A percentile compares a stretch with the other conserved stretches of the same genome.
These are phyloP conservation scores for Ustilago curta DNA, from an alignment of 1,284 basidiomycete species.

Conservation along the genomic window DNA sequence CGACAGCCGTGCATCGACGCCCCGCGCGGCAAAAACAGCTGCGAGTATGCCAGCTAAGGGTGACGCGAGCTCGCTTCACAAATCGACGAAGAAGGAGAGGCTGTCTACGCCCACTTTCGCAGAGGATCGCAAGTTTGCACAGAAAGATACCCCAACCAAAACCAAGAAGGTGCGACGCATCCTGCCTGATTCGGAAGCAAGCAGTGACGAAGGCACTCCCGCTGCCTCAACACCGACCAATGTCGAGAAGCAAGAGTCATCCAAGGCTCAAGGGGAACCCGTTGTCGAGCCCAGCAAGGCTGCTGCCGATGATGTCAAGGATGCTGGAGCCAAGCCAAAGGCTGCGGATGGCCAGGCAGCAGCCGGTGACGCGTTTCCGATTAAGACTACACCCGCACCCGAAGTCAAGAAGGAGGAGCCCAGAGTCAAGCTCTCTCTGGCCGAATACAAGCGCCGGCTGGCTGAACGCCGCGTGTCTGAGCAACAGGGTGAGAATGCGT, in stretches of 20 bases:
- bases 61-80: slow-evolving; percentile 1
- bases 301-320: slow-evolving; percentile 2
- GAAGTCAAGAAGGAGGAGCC: slow-evolving; percentile 56
- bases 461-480: slow-evolving; percentile 59
- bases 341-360: slow-evolving; percentile 3
- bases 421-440: slow-evolving; percentile 61
- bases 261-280: not conserved
- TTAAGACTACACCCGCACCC: slow-evolving; percentile 11
- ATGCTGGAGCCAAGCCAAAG: not conserved
- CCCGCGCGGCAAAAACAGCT: slow-evolving; percentile 14
- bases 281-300: not conserved
- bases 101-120: slow-evolving; percentile 7
- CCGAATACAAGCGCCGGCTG: slow-evolving; percentile 67
- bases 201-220: slow-evolving; percentile 22
- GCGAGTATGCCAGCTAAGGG: not conserved
- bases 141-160: slow-evolving; percentile 32
- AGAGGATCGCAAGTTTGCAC: slow-evolving; percentile 21
- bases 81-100: slow-evolving; percentile 29
- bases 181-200: slow-evolving; percentile 35
- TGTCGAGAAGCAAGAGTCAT: slow-evolving; percentile 7
- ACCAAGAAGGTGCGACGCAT: slow-evolving; percentile 42
- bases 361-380: not conserved
- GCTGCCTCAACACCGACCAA: slow-evolving; percentile 6
- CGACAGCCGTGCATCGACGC: slow-evolving; percentile 25
- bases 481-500: slow-evolving; percentile 20